These are phyloP conservation scores for Nissolia schottii DNA, from an alignment of 306 rosid species.

Conservation along the genomic window DNA sequence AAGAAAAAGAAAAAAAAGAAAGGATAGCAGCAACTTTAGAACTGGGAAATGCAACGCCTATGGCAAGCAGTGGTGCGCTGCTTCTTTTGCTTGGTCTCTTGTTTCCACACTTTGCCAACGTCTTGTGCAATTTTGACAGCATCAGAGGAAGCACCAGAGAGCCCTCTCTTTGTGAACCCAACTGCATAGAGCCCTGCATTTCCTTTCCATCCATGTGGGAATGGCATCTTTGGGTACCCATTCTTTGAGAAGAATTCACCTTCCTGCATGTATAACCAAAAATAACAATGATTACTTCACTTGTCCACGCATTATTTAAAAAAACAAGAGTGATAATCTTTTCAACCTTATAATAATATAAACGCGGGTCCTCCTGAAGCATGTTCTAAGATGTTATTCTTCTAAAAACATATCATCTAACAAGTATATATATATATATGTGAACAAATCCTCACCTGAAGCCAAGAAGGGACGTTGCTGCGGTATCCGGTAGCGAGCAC, in stretches of 20 bases:
- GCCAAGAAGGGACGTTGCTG: constrained; percentile 95
- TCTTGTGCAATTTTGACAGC: constrained; percentile 79
- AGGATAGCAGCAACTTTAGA: constrained; percentile 40
- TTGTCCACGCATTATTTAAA: too few species aligned
- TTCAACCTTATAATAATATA: too few species aligned
- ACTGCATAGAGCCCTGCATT: constrained; percentile 79
- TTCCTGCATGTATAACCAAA: constrained; percentile 52
- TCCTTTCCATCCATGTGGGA: constrained; percentile 93
- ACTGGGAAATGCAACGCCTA: constrained; percentile 89
- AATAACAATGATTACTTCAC: constrained; percentile 31
- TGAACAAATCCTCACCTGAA: constrained; percentile 62
- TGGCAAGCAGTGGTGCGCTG: constrained; percentile 64
- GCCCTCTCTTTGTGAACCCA: constrained; percentile 94
- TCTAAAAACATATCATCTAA: too few species aligned
- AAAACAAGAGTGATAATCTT: too few species aligned
- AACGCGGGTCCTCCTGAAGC: too few species aligned
- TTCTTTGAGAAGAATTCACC: constrained; percentile 73
- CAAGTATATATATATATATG: too few species aligned
- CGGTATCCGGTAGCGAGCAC: constrained; percentile 88
- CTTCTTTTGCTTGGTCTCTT: constrained; percentile 62
- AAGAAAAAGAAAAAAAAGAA: too few species aligned
- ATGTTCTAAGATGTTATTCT: too few species aligned
- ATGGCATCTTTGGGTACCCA: constrained; percentile 75
- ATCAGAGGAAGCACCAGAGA: constrained; percentile 81
- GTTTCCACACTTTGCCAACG: constrained; percentile 69